phyloP scores from a whole-genome alignment of 129 eudicot genomes.

The Calendula officinalis region DNA sequence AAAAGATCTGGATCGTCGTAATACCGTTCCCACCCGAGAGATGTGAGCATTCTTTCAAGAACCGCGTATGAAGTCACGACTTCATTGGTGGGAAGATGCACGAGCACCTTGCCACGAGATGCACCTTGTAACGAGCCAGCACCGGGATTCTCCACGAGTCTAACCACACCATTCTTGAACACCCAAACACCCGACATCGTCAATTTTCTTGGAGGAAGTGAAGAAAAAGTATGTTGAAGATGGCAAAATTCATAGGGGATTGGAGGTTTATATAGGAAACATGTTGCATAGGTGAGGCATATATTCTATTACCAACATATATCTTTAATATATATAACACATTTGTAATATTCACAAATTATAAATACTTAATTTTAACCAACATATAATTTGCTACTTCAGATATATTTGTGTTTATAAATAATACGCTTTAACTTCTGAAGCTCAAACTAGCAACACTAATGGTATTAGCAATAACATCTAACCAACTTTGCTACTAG shows the following conservation, averaged over 20 bases:
- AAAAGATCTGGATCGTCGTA: constrained; percentile 70
- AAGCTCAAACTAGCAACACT: too few relatives aligned
- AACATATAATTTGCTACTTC: too few relatives aligned
- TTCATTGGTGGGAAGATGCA: constrained; percentile 63
- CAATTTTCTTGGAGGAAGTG: not conserved
- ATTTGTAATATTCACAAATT: too few relatives aligned
- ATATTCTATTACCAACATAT: constrained; percentile 29
- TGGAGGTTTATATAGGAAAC: constrained; percentile 28
- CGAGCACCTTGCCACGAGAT: constrained; percentile 52
- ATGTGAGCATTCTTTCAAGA: constrained; percentile 54
- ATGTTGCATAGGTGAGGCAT: constrained; percentile 22
- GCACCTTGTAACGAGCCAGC: constrained; percentile 45
- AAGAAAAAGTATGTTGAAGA: constrained; percentile 18
- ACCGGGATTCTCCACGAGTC: constrained; percentile 73
- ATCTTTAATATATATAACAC: too few relatives aligned
- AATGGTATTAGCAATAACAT: too few relatives aligned
- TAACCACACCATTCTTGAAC: constrained; percentile 82
- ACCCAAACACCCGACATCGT: constrained; percentile 96
- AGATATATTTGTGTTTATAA: too few relatives aligned
- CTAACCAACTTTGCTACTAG: too few relatives aligned
- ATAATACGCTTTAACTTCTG: too few relatives aligned
- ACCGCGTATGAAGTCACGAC: constrained; percentile 66
- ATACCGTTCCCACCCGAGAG: constrained; percentile 89
- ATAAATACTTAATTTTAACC: too few relatives aligned
- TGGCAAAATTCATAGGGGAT: constrained; percentile 4